Base-by-base conservation (phyloP, 768 basidiomycete species). In the Boletus patriciae region DNA sequence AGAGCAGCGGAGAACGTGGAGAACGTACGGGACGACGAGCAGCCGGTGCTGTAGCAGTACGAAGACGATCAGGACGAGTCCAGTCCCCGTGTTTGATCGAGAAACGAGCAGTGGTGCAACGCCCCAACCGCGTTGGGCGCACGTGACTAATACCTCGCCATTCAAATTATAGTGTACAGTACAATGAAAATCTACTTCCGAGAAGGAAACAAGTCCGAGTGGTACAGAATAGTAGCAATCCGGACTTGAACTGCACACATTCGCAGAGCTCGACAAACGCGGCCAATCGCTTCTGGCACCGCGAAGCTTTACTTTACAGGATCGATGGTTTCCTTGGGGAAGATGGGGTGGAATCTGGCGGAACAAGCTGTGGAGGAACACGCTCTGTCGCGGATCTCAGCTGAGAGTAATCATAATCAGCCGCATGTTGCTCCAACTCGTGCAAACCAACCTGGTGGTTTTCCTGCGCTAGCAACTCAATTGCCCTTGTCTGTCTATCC, bases 401-500 rank as follows among this genome's bases (percentile, higher is more conserved):
- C 61, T 59, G 55, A 42, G 43, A 44, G 16, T 4, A 21, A 19
- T 19, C 31, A 6, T 9, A 37, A 50, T 67, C 29, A 69, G 55
- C 36, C n/a, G 27, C 37, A 40, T 43, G 25, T 21, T 42, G 33
- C 48, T 36, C 50, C 31, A 19, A 29, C 27, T 25, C 34, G 29
- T 34, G 19, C 29, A 37, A 50, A 66, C 55, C 36, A 60, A 80
- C 82, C 75, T 78, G 75, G 44, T 70, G 69, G 57, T 83, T 83
- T 61, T 83, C 81, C 59, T 76, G 77, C 15, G 71, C 66, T 31
- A 83, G 60, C 50, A 65, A 55, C 46, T 79, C 73, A 10, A 83
- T 72, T 18, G 76, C 74, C 46, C 71, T 66, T 8, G 76, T 74
- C 65, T 83, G 82, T 64, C 77, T 70, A 48, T 82, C 77, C 61